phyloP scores from a whole-genome alignment of 179 eudicot species.

The Sideroxylon spinosum region DNA sequence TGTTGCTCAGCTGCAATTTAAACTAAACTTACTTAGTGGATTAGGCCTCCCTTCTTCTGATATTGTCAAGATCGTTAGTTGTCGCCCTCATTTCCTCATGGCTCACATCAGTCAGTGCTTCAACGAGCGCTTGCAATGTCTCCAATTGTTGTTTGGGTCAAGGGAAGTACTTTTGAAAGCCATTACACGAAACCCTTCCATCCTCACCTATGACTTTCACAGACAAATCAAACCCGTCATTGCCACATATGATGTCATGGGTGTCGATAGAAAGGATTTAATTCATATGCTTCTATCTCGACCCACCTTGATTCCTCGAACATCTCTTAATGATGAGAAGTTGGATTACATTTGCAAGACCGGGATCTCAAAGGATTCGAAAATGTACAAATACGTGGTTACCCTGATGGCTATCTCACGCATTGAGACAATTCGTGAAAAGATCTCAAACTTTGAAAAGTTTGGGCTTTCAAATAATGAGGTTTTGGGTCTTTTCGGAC shows the following conservation, averaged over 20 bases:
- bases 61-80: constrained; percentile 42
- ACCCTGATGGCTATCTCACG: constrained; percentile 61
- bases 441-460: constrained; percentile 61
- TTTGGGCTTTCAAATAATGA: constrained; percentile 68
- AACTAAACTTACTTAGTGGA: constrained; percentile 39
- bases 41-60: constrained; percentile 48
- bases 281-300: constrained; percentile 47
- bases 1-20: constrained; percentile 40
- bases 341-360: constrained; percentile 54
- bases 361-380: constrained; percentile 46
- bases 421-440: constrained; percentile 57
- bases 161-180: constrained; percentile 46
- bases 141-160: constrained; percentile 50
- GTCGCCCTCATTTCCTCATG: constrained; percentile 57
- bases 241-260: constrained; percentile 45
- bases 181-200: constrained; percentile 61
- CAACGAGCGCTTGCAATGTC: constrained; percentile 42
- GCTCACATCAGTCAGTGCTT: constrained; percentile 29
- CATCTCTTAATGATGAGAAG: constrained; percentile 51
- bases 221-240: constrained; percentile 40
- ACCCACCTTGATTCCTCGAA: constrained; percentile 53
- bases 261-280: constrained; percentile 44
- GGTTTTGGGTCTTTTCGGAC: constrained; percentile 51
- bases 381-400: constrained; percentile 76
- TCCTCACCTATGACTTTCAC: constrained; percentile 53